phyloP scores from a whole-genome alignment of 2,329 filamentous ascomycete genomes.

The Endothia cerciana region DNA sequence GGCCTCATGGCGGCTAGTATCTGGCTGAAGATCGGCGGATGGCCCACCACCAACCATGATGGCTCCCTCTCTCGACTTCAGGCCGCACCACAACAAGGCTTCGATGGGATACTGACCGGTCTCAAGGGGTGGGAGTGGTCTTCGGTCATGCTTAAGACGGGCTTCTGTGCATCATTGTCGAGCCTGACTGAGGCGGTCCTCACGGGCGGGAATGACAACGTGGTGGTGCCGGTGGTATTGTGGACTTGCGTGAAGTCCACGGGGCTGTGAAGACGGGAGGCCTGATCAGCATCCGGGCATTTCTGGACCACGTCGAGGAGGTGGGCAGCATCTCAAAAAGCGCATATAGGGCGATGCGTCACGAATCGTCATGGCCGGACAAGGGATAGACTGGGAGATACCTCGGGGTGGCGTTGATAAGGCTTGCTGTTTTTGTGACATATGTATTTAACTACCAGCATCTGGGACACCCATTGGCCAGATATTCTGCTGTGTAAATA shows the following conservation, averaged over 20 bases:
- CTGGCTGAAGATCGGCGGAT: slow-evolving; percentile 80
- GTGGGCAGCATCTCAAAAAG: not conserved
- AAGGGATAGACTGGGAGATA: slow-evolving; percentile 21
- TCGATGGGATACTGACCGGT: slow-evolving; percentile 11
- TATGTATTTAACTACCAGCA: not conserved
- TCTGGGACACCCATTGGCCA: not conserved
- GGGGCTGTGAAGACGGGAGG: slow-evolving; percentile 16
- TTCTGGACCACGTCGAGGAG: too few relatives aligned
- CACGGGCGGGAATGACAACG: slow-evolving; percentile 97
- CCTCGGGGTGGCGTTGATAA: slow-evolving; percentile 15
- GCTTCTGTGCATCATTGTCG: slow-evolving; percentile 74
- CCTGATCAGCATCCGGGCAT: not conserved
- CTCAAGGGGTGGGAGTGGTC: slow-evolving; percentile 34
- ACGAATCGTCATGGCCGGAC: slow-evolving; percentile 9
- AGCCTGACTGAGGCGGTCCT: slow-evolving; percentile 94
- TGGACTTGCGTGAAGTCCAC: slow-evolving; percentile 86
- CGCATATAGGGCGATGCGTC: slow-evolving; percentile 1
- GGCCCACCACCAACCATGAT: slow-evolving; percentile 71
- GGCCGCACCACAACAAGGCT: slow-evolving; percentile 6
- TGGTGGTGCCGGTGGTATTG: slow-evolving; percentile 88
- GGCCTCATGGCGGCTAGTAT: slow-evolving; percentile 71
- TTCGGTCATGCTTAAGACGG: slow-evolving; percentile 73
- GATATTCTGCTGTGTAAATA: not conserved
- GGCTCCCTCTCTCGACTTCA: not conserved
- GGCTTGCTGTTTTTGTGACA: not conserved